Evolutionary conservation across 352 stramenopile species (phyloP), one percentile per base, ranked within the genome.

Genomic region (Discostella stelligera): DNA sequence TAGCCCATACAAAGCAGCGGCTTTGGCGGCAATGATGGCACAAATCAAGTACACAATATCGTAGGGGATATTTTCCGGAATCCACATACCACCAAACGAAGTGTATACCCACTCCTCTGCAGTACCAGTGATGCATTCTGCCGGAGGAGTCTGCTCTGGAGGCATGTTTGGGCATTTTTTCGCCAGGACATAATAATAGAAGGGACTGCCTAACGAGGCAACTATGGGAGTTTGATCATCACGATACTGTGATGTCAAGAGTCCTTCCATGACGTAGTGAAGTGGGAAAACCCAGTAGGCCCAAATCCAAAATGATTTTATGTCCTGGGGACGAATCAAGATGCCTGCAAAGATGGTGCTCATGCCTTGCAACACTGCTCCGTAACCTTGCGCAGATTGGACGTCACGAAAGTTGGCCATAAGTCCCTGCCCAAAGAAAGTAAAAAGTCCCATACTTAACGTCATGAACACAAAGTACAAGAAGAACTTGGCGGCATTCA

Each of bases 371-470:
- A 89, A 54, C 4, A 91, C 21, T 18, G 69, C 39, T 50, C 83
- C 81, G 60, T 87, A 79, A 37, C 77, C 82, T 65, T 90, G 79
- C 9, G 81, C 74, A 59, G 71, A 89, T 39, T 82, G 44, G 60
- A 56, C 60, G 59, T 91, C 82, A 49, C 69, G 74, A 52, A 88
- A 82, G 3, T 89, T 21, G n/a, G 85, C 87, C 53, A 90, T 87
- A 52, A 96, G 85, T 56, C 94, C 90, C 69, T 97, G 90, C 14
- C 86, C 90, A 44, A 92, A 83, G 79, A 91, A 95, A 5, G 91
- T 93, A 56, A 90, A 85, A 66, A 89, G 71, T 55, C 89, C 78
- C 8, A 94, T 58, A 63, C 71, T 59, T 18, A 87, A 73, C 10
- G 84, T 68, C 25, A 77, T 79, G 30, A 89, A 84, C 8, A 85